These are phyloP conservation scores for Penicillium sumatraense DNA, from an alignment of 2,329 filamentous ascomycete genomes.

Conservation along the genomic window DNA sequence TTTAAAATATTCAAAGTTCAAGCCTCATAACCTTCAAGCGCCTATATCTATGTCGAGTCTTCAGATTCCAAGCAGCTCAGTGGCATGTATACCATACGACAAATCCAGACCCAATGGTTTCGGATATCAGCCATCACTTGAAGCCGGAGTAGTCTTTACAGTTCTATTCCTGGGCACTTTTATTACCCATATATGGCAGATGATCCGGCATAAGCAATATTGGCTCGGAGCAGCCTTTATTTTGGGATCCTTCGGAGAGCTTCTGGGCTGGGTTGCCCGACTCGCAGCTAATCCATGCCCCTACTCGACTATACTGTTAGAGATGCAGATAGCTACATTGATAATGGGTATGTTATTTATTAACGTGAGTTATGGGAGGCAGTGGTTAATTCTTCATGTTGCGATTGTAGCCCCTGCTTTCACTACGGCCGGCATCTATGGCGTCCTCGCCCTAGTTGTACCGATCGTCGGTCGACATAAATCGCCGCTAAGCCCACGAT, in stretches of 20 bases:
- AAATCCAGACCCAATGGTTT: conserved; percentile 4
- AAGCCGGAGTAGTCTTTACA: conserved; percentile 6
- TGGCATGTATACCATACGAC: background rate
- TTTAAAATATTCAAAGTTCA: no score
- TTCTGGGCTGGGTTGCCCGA: conserved; percentile 6
- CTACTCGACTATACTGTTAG: background rate
- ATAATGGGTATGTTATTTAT: conserved; percentile 1
- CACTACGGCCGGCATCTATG: conserved; percentile 44
- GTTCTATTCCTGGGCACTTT: background rate
- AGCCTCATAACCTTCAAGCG: no score
- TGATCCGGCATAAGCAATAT: background rate
- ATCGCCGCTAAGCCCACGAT: conserved; percentile 37
- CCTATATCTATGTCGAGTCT: no score
- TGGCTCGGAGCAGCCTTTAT: conserved; percentile 7
- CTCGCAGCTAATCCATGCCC: conserved; percentile 2
- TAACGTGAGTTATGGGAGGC: no score
- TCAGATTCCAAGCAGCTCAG: background rate
- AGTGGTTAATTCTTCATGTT: no score
- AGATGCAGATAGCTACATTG: background rate
- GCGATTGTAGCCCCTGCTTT: conserved; percentile 1
- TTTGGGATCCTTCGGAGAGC: conserved; percentile 3
- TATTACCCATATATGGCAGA: background rate
- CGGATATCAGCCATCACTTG: conserved; percentile 11
- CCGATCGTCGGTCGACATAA: conserved; percentile 25
- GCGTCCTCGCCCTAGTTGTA: conserved; percentile 46